These are phyloP conservation scores for Clitopilus passeckerianus DNA, from an alignment of 768 basidiomycete species.

Conservation along the genomic window DNA sequence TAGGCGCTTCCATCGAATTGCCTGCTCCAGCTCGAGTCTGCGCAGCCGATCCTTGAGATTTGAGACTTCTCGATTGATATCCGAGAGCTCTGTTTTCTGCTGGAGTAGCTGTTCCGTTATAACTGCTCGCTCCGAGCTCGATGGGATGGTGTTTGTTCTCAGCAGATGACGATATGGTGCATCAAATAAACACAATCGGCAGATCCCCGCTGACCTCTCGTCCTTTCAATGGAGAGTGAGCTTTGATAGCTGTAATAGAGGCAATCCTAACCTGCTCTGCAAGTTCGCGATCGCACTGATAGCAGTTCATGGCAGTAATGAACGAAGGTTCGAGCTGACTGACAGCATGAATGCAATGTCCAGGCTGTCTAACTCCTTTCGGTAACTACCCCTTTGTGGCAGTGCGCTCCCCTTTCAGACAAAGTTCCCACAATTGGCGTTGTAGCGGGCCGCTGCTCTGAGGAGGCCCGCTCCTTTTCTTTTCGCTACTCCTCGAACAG, in stretches of 20 bases:
- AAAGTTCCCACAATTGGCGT: neutral
- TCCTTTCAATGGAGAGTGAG: neutral
- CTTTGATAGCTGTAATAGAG: no score
- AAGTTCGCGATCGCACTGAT: neutral
- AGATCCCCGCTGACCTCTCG: neutral
- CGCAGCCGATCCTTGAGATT: neutral
- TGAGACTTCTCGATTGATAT: neutral
- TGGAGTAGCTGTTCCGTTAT: neutral
- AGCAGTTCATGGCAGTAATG: neutral
- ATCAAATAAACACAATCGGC: neutral
- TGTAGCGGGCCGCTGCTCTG: neutral
- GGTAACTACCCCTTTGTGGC: neutral
- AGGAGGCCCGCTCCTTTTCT: neutral
- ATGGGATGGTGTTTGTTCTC: neutral
- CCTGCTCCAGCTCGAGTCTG: neutral
- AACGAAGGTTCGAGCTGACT: neutral
- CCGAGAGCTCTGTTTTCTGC: neutral
- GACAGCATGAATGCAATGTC: neutral
- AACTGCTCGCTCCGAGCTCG: neutral
- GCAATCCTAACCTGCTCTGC: neutral
- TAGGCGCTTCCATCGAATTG: neutral
- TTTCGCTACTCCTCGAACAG: neutral
- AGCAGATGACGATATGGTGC: neutral
- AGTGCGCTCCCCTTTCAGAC: neutral
- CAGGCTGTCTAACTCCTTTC: neutral